These are phyloP conservation scores for Brettanomyces nanus DNA, from an alignment of 805 yeast genomes.

Conservation along the genomic window DNA sequence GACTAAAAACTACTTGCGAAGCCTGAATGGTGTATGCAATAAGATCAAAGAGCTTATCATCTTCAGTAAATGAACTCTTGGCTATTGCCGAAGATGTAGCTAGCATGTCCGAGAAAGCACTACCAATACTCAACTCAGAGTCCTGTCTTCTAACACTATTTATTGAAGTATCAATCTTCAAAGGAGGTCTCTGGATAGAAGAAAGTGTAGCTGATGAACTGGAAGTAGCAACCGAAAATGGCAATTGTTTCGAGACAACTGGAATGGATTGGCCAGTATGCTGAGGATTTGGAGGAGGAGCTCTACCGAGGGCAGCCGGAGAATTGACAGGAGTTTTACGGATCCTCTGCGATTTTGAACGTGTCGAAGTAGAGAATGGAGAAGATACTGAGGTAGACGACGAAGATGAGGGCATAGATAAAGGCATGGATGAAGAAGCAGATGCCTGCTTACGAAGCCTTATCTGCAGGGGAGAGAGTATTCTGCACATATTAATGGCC, in stretches of 20 bases:
- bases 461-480: constrained; percentile 15
- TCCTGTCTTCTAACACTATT: constrained; percentile 18
- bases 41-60: constrained; percentile 22
- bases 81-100: background rate
- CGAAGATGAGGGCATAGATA: background rate
- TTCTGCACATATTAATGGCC: constrained; percentile 16
- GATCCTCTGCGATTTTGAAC: constrained; percentile 1
- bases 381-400: constrained; percentile 7
- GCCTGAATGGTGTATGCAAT: constrained; percentile 29
- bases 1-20: constrained; percentile 73
- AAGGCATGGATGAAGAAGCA: too few relatives aligned
- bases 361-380: constrained; percentile 2
- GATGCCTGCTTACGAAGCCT: background rate
- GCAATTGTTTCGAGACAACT: constrained; percentile 4
- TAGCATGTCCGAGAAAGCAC: constrained; percentile 5
- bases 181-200: constrained; percentile 13
- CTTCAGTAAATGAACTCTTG: constrained; percentile 12
- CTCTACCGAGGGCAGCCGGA: constrained; percentile 2
- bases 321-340: background rate
- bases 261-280: background rate
- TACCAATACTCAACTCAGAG: constrained; percentile 19
- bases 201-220: constrained; percentile 9
- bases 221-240: too few relatives aligned
- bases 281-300: constrained; percentile 9
- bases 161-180: constrained; percentile 19